Conservation (phyloP, 2,329 filamentous ascomycete genomes). For the Ophiostoma ips region DNA sequence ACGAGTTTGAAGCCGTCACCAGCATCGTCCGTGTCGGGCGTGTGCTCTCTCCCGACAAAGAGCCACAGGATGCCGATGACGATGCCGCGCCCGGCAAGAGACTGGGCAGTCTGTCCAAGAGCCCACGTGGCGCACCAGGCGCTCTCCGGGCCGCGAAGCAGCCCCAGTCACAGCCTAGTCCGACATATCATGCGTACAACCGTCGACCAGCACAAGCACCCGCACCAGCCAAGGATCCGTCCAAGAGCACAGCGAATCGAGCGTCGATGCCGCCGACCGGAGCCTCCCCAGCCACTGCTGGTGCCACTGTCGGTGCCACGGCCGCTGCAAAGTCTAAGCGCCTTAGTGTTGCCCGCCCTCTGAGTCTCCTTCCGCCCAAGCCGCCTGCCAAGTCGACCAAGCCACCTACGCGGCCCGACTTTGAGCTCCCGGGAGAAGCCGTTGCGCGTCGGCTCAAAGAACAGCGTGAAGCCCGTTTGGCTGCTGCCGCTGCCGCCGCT, state of each 20-base stretch:
- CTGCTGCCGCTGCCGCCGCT: slow-evolving; percentile 12
- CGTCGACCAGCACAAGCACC: too few species aligned
- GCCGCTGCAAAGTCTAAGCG: too few species aligned
- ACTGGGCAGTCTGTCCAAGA: slow-evolving; percentile 19
- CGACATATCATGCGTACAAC: neutral
- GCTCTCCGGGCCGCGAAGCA: neutral
- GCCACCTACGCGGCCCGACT: slow-evolving; percentile 38
- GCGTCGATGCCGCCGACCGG: neutral
- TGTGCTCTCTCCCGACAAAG: slow-evolving; percentile 21
- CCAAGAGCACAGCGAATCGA: neutral
- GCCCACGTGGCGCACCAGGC: slow-evolving; percentile 23
- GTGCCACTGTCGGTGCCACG: too few species aligned
- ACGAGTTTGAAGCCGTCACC: slow-evolving; percentile 42
- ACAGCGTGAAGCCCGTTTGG: slow-evolving; percentile 41
- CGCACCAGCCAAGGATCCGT: neutral
- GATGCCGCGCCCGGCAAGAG: slow-evolving; percentile 5
- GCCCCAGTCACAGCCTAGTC: neutral
- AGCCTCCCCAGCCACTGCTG: slow-evolving; percentile 6
- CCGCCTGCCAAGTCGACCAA: slow-evolving; percentile 38
- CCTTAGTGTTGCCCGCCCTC: slow-evolving; percentile 20
- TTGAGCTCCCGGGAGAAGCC: slow-evolving; percentile 50
- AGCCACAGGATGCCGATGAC: slow-evolving; percentile 8
- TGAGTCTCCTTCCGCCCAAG: slow-evolving; percentile 32
- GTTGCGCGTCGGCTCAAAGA: slow-evolving; percentile 44
- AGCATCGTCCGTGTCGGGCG: slow-evolving; percentile 24